These are phyloP conservation scores for Phaffomyces opuntiae DNA, from an alignment of 805 yeast genomes.

Conservation along the genomic window DNA sequence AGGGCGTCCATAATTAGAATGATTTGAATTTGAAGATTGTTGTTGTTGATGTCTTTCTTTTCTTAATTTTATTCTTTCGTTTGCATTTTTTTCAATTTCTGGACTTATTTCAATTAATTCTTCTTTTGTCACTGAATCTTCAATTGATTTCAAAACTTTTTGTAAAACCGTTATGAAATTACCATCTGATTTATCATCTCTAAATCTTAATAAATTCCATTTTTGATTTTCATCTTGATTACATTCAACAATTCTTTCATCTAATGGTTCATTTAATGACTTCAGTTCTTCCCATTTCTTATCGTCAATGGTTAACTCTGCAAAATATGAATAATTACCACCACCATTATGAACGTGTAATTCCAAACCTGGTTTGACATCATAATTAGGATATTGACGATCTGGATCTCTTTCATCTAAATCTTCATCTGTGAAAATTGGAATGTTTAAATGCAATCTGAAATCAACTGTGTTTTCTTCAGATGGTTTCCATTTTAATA, in stretches of 20 bases:
- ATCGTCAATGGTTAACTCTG: constrained; percentile 52
- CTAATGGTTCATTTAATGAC: constrained; percentile 66
- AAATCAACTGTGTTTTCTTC: constrained; percentile 93
- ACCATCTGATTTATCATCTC: constrained; percentile 89
- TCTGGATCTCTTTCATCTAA: constrained; percentile 56
- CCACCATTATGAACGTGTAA: constrained; percentile 75
- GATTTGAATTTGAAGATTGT: no score
- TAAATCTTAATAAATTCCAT: constrained; percentile 82
- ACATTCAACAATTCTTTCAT: constrained; percentile 86
- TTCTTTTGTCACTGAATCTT: constrained; percentile 77
- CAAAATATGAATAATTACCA: constrained; percentile 56
- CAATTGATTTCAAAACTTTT: constrained; percentile 76
- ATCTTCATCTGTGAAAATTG: constrained; percentile 52
- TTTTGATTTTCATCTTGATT: constrained; percentile 50
- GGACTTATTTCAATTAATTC: constrained; percentile 58
- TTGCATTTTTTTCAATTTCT: constrained; percentile 56
- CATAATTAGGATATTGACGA: constrained; percentile 74
- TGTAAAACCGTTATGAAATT: constrained; percentile 77
- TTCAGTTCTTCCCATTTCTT: constrained; percentile 80
- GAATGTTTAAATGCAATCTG: constrained; percentile 57
- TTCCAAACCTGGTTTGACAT: constrained; percentile 63
- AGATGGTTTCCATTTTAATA: constrained; percentile 96
- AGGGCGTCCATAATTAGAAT: not conserved
- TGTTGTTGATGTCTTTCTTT: constrained; percentile 2
- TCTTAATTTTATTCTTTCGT: constrained; percentile 38